A percentile compares a stretch with the other conserved stretches of the same genome.
These are phyloP conservation scores for Saccharomycopsis sp. DNA, from an alignment of 805 yeast species.

Conservation along the genomic window DNA sequence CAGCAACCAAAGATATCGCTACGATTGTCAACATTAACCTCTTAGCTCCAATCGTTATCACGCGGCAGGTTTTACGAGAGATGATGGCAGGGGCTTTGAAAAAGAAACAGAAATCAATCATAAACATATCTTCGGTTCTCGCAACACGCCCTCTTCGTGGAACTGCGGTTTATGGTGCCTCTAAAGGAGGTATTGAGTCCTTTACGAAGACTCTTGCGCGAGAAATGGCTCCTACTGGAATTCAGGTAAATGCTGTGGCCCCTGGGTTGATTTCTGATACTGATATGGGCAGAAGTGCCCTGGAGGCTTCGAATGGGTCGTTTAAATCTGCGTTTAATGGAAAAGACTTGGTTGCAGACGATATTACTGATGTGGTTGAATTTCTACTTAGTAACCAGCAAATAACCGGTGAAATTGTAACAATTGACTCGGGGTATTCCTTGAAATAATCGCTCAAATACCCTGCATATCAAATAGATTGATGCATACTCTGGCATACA, in stretches of 20 bases:
- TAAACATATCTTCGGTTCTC: conserved; percentile 64
- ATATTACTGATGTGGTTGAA: conserved; percentile 24
- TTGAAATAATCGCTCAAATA: conserved; percentile 11
- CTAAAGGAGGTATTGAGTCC: conserved; percentile 64
- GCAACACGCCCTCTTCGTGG: conserved; percentile 46
- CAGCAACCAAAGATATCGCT: conserved; percentile 37
- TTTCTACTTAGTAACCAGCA: conserved; percentile 23
- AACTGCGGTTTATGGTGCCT: conserved; percentile 57
- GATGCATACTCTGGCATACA: too few species aligned
- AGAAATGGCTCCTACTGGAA: conserved; percentile 47
- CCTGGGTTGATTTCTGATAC: conserved; percentile 68
- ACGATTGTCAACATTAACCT: conserved; percentile 50
- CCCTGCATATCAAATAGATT: too few species aligned
- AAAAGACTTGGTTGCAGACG: conserved; percentile 23
- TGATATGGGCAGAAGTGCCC: conserved; percentile 44
- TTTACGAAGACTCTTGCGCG: conserved; percentile 52
- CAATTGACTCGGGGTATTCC: conserved; percentile 28
- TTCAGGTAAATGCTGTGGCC: conserved; percentile 57
- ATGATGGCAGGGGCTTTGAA: conserved; percentile 34
- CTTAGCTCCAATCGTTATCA: conserved; percentile 51
- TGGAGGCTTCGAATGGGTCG: conserved; percentile 17
- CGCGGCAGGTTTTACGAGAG: conserved; percentile 44
- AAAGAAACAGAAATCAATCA: conserved; percentile 31
- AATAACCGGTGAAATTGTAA: conserved; percentile 29
- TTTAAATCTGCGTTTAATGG: conserved; percentile 15